Evolutionary conservation across 768 basidiomycete species (phyloP).

Genomic region (Panaeolus papilionaceus): DNA sequence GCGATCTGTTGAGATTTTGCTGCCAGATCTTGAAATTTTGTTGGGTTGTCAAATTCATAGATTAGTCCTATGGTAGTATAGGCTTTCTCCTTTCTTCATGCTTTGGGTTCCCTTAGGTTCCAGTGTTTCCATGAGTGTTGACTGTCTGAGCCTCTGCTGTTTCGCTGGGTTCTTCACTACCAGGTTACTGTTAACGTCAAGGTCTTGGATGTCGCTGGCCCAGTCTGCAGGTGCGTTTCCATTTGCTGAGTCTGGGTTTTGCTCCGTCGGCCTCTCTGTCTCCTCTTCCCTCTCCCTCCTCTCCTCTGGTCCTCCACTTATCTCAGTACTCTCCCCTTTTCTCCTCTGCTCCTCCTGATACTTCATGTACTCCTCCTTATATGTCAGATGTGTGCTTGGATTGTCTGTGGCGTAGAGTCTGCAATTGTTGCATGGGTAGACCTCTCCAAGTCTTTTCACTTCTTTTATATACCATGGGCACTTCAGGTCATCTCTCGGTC

Average conservation of each 20-base stretch:
- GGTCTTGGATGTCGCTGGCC: not conserved
- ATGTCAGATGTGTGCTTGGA: not conserved
- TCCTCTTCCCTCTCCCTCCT: not conserved
- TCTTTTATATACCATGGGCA: not conserved
- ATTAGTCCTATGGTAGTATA: not conserved
- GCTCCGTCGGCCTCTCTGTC: not conserved
- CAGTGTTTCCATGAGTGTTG: too few relatives aligned
- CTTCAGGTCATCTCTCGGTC: not conserved
- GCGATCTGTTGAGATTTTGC: not conserved
- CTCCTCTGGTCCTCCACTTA: too few relatives aligned
- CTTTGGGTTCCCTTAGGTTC: not conserved
- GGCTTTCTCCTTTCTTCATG: not conserved
- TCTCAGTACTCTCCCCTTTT: not conserved
- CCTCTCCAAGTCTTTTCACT: not conserved
- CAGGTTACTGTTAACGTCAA: too few relatives aligned
- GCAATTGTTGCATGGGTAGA: not conserved
- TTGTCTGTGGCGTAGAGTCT: not conserved
- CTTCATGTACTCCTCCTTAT: not conserved
- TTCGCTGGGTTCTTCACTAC: too few relatives aligned
- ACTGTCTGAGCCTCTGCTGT: too few relatives aligned
- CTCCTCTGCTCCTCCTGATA: not conserved
- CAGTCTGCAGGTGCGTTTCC: too few relatives aligned
- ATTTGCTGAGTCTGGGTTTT: too few relatives aligned
- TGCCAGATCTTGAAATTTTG: not conserved
- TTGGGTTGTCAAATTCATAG: slow-evolving; percentile 2